These are phyloP conservation scores for Kappamyces sp. DNA, from an alignment of 192 early-diverging fungal species.

Conservation along the genomic window DNA sequence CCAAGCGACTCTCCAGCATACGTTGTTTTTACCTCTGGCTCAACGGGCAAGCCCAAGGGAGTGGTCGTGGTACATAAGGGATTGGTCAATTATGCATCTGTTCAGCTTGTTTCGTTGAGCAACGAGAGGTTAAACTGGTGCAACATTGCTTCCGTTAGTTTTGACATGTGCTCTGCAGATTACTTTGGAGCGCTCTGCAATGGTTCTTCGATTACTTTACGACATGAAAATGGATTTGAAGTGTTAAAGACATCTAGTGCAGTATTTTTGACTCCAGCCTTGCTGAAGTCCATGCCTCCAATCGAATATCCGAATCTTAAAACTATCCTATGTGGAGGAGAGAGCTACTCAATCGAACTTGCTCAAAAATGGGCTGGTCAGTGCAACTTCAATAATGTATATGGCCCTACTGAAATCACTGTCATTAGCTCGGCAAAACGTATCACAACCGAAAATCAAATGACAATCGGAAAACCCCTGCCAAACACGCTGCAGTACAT, in stretches of 20 bases:
- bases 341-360: slow-evolving; percentile 11
- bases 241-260: slow-evolving; percentile 15
- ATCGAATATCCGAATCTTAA: slow-evolving; percentile 23
- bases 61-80: slow-evolving; percentile 25
- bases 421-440: background rate
- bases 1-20: slow-evolving; percentile 4
- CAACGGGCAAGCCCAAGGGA: slow-evolving; percentile 38
- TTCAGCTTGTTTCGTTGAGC: too few species aligned
- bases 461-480: slow-evolving; percentile 28
- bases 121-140: background rate
- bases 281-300: slow-evolving; percentile 19
- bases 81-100: slow-evolving; percentile 14
- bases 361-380: slow-evolving; percentile 20
- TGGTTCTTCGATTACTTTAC: slow-evolving; percentile 21
- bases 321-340: slow-evolving; percentile 20
- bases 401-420: slow-evolving; percentile 18
- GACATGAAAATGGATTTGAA: slow-evolving; percentile 20
- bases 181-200: slow-evolving; percentile 18
- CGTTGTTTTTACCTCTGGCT: slow-evolving; percentile 37
- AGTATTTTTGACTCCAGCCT: slow-evolving; percentile 27
- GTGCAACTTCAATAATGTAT: slow-evolving; percentile 20
- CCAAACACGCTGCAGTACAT: slow-evolving; percentile 20
- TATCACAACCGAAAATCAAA: slow-evolving; percentile 1
- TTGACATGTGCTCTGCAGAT: slow-evolving; percentile 27
- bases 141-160: slow-evolving; percentile 13